Base-by-base conservation (phyloP, 805 yeast genomes). In the Lachancea dasiensis region DNA sequence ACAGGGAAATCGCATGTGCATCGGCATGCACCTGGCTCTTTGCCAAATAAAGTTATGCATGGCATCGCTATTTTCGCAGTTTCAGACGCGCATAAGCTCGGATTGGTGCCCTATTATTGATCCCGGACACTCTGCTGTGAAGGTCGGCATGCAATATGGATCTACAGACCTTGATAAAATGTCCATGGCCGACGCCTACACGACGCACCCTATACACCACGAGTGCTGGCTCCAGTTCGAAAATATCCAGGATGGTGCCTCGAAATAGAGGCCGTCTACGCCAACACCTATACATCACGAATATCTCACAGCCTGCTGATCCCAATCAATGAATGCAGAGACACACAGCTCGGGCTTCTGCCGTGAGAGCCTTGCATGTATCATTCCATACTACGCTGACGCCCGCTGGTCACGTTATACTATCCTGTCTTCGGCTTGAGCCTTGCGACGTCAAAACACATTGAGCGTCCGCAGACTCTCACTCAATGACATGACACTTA, bases 1-100 rank as follows among this genome's bases (percentile, higher is more conserved):
- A 1, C 72, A 77, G 27, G 90, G 89, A 3, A 67, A 77, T 15
- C 62, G 86, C 45, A 79, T 80, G 86, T 81, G 90, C 50, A 61
- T 80, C 38, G 89, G 90, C 1, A 71, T 77, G 76, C 69, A 81
- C 51, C 54, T 81, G 27, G 87, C 87, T 0, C 57, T 73, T 14
- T 72, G 73, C 28, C 87, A 80, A 51, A 77, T 81, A 67, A 81
- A 79, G 52, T 49, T 78, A 29, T 69, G 72, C 9, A 50, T 76
- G 20, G 73, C 77, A 7, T 68, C 69, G 41, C 54, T 81, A 13
- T 73, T 78, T 50, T 70, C 40, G 3, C 28, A 31, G 22, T 75
- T 53, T 46, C 38, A 45, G 8, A 67, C 75, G 17, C 41, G 46
- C 10, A 52, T 73, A 6, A 63, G 70, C 34, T 23, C 48, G 1